A percentile compares a stretch with the other conserved stretches of the same genome.
phyloP scores from a whole-genome alignment of 257 asterid species.

The Solanum ossicruentum region DNA sequence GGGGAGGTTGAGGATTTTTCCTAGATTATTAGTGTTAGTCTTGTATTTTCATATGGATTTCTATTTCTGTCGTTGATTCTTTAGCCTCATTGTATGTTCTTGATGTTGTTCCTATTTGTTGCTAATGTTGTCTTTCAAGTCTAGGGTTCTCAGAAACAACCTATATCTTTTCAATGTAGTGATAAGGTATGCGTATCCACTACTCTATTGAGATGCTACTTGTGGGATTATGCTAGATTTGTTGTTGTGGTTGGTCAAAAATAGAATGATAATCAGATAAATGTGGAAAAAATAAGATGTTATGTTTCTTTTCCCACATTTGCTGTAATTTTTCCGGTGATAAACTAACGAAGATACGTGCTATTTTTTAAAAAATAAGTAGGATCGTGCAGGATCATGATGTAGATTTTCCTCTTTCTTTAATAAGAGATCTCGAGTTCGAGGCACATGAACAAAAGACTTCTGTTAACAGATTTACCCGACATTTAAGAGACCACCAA shows the following conservation, averaged over 20 bases:
- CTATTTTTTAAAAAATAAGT: too few species aligned
- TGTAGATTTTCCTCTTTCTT: neutral
- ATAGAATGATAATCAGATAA: too few species aligned
- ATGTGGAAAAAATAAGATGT: neutral
- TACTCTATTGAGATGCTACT: too few species aligned
- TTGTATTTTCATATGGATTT: neutral
- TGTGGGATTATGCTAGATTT: too few species aligned
- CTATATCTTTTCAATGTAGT: too few species aligned
- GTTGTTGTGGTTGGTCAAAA: too few species aligned
- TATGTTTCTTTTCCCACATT: neutral
- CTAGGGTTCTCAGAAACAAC: too few species aligned
- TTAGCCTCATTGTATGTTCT: neutral
- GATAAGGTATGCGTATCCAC: too few species aligned
- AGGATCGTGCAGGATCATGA: neutral
- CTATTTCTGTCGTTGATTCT: neutral
- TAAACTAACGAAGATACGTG: neutral
- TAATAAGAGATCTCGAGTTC: neutral
- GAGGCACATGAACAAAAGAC: neutral
- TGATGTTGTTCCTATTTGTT: too few species aligned
- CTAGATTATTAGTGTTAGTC: neutral
- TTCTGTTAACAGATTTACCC: neutral
- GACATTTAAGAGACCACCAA: neutral
- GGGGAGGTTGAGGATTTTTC: neutral
- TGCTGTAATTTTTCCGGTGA: neutral
- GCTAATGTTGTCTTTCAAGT: too few species aligned